Base-by-base conservation (phyloP, 2,329 filamentous ascomycete genomes). In the Botrytis sinoallii region DNA sequence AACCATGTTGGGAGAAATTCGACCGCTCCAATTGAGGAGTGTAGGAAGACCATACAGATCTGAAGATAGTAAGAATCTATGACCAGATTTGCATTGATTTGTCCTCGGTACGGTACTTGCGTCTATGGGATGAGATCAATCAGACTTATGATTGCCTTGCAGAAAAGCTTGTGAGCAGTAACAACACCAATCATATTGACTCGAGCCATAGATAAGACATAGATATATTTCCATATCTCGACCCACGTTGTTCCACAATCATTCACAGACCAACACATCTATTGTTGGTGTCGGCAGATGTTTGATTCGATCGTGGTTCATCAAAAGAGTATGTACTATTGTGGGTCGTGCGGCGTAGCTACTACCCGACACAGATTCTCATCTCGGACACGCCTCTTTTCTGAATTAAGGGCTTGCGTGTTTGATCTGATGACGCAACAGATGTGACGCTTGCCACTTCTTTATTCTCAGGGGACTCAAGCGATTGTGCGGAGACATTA, bases 241-340 rank as follows among this genome's bases (percentile, higher is more conserved):
- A 52, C 0, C 1, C 48, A 25, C 22, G 0, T 25, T 48, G 0
- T 12, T 12, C 22, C 1, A n/a, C 1, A 10, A 14, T 14, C 48
- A n/a, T 25, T n/a, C 22, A 55, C 5, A 55, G 5, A 55, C 52
- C 14, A 55, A 29, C 52, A 18, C 52, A 0, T 0, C 3, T 29
- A 29, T 2, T 57, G n/a, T 57, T 35, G 16, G 57, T 22, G 8
- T 35, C 57, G 29, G 32, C 29, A 60, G 32, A 35, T 35, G 18
- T 35, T 35, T 35, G 57, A 60, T 60, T 60, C 57, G 57, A 57
- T 57, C n/a, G n/a, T 29, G n/a, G n/a, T 4, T 57, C n/a, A 57
- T n/a, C 25, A 55, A 55, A n/a, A n/a, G 25, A 55, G 14, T 57
- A 18, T 29, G 1, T 35, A 25, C 18, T 60, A 12, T 35, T 14